Evolutionary conservation across 768 basidiomycete genomes (phyloP).

Genomic region (Mycena kentingensis): DNA sequence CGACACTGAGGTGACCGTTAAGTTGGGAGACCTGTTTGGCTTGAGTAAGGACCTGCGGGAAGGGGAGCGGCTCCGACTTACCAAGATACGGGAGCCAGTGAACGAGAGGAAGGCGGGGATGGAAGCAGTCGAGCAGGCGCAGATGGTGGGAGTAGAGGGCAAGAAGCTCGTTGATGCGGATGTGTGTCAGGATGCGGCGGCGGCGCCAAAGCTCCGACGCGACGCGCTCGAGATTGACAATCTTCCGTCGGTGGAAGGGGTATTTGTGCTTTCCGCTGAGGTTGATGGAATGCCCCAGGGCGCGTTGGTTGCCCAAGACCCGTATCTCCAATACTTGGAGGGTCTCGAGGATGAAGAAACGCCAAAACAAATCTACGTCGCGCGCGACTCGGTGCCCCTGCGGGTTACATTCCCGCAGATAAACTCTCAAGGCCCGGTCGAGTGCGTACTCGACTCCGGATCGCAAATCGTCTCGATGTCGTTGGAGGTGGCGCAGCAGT

Average conservation of each 20-base stretch:
- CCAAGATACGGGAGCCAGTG: background rate
- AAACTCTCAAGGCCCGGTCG: constrained; percentile 21
- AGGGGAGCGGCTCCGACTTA: constrained; percentile 4
- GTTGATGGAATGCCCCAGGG: constrained; percentile 1
- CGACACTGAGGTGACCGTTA: constrained; percentile 9
- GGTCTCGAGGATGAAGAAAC: background rate
- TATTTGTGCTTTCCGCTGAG: background rate
- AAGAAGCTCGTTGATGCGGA: background rate
- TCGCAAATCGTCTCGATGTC: constrained; percentile 32
- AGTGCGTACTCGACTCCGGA: constrained; percentile 28
- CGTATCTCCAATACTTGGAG: constrained; percentile 10
- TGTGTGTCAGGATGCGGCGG: background rate
- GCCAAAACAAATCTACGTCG: constrained; percentile 6
- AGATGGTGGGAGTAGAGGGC: background rate
- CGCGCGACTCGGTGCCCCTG: constrained; percentile 1
- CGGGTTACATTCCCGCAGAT: constrained; percentile 10
- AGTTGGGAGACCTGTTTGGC: constrained; percentile 8
- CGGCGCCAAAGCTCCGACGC: background rate
- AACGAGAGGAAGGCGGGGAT: background rate
- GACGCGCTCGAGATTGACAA: background rate
- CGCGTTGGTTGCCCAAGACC: constrained; percentile 5
- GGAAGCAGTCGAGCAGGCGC: background rate
- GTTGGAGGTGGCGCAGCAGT: constrained; percentile 11
- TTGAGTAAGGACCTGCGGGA: constrained; percentile 9
- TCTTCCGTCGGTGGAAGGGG: constrained; percentile 2